These are phyloP conservation scores for Jacaranda mimosifolia DNA, from an alignment of 257 asterid genomes.

Conservation along the genomic window DNA sequence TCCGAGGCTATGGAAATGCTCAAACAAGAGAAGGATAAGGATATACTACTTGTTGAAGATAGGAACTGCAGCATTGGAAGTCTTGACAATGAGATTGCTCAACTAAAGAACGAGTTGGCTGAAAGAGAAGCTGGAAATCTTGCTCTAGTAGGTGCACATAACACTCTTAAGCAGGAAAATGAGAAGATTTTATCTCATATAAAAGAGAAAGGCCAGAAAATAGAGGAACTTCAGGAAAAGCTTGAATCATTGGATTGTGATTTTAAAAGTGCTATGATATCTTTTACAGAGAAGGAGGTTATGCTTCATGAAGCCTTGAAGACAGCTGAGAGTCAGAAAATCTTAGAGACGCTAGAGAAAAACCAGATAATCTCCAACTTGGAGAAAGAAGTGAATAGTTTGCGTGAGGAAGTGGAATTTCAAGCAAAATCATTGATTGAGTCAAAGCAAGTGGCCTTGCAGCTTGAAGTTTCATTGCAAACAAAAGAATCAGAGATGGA, in stretches of 20 bases:
- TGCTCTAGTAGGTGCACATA: conserved; percentile 31
- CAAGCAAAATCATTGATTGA: conserved; percentile 36
- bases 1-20: conserved; percentile 39
- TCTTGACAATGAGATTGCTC: conserved; percentile 46
- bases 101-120: conserved; percentile 37
- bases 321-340: conserved; percentile 35
- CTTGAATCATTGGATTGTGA: conserved; percentile 40
- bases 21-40: conserved; percentile 44
- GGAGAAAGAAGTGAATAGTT: conserved; percentile 45
- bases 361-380: conserved; percentile 33
- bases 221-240: conserved; percentile 39
- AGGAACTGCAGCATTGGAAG: conserved; percentile 33
- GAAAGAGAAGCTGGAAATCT: conserved; percentile 38
- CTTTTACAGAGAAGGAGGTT: conserved; percentile 38
- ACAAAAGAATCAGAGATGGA: conserved; percentile 41
- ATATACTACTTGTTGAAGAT: conserved; percentile 45
- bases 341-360: conserved; percentile 39
- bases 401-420: conserved; percentile 36
- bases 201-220: conserved; percentile 41
- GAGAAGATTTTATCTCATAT: conserved; percentile 20
- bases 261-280: conserved; percentile 27
- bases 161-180: conserved; percentile 35
- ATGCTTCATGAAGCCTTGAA: conserved; percentile 40
- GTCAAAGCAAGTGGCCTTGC: conserved; percentile 36
- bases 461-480: conserved; percentile 41